Percentiles rank a stretch among this genome's conserved stretches.
These are phyloP conservation scores for Trifolium subterraneum DNA, from an alignment of 306 rosid genomes.

Conservation along the genomic window DNA sequence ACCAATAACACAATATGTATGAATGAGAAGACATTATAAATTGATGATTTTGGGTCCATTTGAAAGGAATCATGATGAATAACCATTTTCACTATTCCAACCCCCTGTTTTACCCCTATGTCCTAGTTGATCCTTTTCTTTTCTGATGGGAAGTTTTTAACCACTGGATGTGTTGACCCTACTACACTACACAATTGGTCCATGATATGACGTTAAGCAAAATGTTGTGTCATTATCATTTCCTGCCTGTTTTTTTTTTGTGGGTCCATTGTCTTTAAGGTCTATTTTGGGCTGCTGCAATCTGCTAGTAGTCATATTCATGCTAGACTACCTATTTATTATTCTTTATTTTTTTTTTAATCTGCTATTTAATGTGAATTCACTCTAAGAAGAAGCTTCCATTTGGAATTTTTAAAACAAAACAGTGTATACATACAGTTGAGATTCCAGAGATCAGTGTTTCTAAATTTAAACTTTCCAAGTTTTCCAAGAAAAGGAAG, in stretches of 20 bases:
- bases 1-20: no score
- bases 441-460: neutral
- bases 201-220: conserved; percentile 33
- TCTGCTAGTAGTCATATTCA: conserved; percentile 40
- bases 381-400: neutral
- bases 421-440: neutral
- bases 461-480: neutral
- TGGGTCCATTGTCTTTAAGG: conserved; percentile 48
- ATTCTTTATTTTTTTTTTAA: neutral
- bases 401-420: neutral
- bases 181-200: conserved; percentile 39
- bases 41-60: conserved; percentile 57
- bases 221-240: conserved; percentile 57
- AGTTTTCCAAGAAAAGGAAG: conserved; percentile 19
- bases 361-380: neutral
- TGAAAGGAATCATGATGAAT: conserved; percentile 6
- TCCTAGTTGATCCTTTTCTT: neutral
- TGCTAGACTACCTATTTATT: conserved; percentile 21
- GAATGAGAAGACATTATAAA: no score
- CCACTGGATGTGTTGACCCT: conserved; percentile 41
- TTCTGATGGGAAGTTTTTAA: conserved; percentile 39
- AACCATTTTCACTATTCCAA: conserved; percentile 25
- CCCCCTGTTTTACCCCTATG: conserved; percentile 8
- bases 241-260: conserved; percentile 36
- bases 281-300: conserved; percentile 41